Conservation (phyloP, 805 yeast genomes). For the Saccharomycopsis synnaedendra region DNA sequence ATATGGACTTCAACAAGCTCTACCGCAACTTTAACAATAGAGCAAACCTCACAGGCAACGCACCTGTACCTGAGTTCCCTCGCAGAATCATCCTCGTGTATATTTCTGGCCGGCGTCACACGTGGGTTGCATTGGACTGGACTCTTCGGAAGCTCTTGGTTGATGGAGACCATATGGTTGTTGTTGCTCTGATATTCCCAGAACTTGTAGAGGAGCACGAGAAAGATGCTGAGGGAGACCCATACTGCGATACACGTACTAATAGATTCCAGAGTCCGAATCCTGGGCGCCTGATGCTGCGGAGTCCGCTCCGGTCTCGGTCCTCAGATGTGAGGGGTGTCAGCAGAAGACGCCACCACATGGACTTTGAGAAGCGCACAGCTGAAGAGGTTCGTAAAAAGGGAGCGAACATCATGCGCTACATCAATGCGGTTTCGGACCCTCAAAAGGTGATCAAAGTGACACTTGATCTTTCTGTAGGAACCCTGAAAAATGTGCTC, state of each 20-base stretch:
- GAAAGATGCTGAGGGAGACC: slow-evolving; percentile 1
- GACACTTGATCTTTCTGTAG: slow-evolving; percentile 51
- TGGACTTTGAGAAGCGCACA: neutral
- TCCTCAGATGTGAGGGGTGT: neutral
- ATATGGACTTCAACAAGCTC: slow-evolving; percentile 34
- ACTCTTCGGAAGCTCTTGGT: slow-evolving; percentile 40
- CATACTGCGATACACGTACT: neutral
- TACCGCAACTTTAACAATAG: slow-evolving; percentile 26
- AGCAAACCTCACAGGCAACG: slow-evolving; percentile 2
- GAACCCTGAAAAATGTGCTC: slow-evolving; percentile 43
- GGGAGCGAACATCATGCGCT: slow-evolving; percentile 40
- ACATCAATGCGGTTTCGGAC: slow-evolving; percentile 25
- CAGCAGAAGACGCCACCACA: neutral
- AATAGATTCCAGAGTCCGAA: neutral
- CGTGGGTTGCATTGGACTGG: slow-evolving; percentile 81
- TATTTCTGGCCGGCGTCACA: slow-evolving; percentile 59
- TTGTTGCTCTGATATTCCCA: slow-evolving; percentile 40
- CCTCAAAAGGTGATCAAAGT: slow-evolving; percentile 37
- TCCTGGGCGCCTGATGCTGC: neutral
- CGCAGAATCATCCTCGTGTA: slow-evolving; percentile 50
- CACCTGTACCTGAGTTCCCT: slow-evolving; percentile 31
- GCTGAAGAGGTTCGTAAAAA: slow-evolving; percentile 26
- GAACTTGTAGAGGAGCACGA: slow-evolving; percentile 19
- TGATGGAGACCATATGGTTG: slow-evolving; percentile 56
- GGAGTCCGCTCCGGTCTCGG: neutral